Evolutionary conservation across 176 grass and related monocot species (phyloP), one percentile per base, ranked within the genome.

Genomic region (Raddia distichophylla): DNA sequence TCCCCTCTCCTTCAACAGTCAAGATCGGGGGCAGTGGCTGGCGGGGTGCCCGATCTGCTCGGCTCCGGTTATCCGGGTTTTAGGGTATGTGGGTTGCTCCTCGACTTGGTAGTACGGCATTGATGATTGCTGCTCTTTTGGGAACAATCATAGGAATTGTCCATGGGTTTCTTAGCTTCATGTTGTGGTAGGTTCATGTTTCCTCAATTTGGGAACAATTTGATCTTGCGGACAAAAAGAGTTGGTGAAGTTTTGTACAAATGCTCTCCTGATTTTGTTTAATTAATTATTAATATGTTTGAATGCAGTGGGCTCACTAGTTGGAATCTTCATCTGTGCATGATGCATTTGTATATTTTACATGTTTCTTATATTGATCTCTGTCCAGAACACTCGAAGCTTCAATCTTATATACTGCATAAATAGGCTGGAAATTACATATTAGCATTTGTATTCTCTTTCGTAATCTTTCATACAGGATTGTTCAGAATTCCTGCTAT

Each of bases 321-420:
- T 94, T 49, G 95, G 95, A 61, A 76, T 91, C 65, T 86, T 98
- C 61, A 90, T 91, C 9, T 92, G 95, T 32, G 89, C 89, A 11
- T 84, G n/a, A n/a, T n/a, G n/a, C n/a, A n/a, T n/a, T n/a, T n/a
- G n/a, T n/a, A n/a, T n/a, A n/a, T n/a, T n/a, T n/a, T n/a, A n/a
- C n/a, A n/a, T n/a, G n/a, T n/a, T n/a, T n/a, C n/a, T n/a, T n/a
- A n/a, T n/a, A n/a, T n/a, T n/a, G n/a, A n/a, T n/a, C n/a, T n/a
- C n/a, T n/a, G n/a, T n/a, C n/a, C n/a, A n/a, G n/a, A n/a, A n/a
- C n/a, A n/a, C n/a, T n/a, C n/a, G n/a, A n/a, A n/a, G n/a, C n/a
- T n/a, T n/a, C n/a, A n/a, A n/a, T n/a, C n/a, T n/a, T n/a, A n/a
- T n/a, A n/a, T n/a, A n/a, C n/a, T n/a, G n/a, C n/a, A n/a, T n/a